Conservation (phyloP, 805 yeast species). For the Yarrowia sp. region DNA sequence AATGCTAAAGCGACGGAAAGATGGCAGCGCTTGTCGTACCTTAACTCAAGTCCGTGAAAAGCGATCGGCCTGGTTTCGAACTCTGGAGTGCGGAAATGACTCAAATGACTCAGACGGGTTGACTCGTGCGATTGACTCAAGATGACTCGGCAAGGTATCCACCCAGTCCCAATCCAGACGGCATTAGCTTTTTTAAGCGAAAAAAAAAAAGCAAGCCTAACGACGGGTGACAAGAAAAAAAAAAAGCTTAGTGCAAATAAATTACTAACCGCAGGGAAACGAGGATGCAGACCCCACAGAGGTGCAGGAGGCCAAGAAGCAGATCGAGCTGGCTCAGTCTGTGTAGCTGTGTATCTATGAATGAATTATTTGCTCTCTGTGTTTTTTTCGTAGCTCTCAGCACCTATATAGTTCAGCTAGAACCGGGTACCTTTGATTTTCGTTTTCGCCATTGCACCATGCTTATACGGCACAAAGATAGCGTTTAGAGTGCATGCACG, state of each 20-base stretch:
- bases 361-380: no score
- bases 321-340: conserved; percentile 19
- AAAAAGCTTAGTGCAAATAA: neutral
- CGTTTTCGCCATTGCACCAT: neutral
- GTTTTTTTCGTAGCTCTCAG: no score
- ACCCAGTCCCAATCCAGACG: neutral
- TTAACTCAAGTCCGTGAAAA: neutral
- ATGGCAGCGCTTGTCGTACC: neutral
- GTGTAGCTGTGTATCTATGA: no score
- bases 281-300: conserved; percentile 12
- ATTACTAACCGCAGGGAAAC: conserved; percentile 15
- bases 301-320: conserved; percentile 24
- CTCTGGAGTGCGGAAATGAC: neutral
- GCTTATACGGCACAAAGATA: neutral
- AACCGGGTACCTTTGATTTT: neutral
- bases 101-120: conserved; percentile 1
- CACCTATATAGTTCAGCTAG: no score
- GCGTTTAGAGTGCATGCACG: conserved; percentile 6
- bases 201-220: no score
- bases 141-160: neutral
- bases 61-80: neutral
- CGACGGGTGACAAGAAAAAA: no score
- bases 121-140: neutral
- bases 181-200: neutral
- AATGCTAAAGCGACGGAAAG: neutral